A percentile compares a stretch with the other conserved stretches of the same genome.
Evolutionary conservation across 2,329 filamentous ascomycete genomes (phyloP).

Genomic region (Akanthomyces dipterigenus): DNA sequence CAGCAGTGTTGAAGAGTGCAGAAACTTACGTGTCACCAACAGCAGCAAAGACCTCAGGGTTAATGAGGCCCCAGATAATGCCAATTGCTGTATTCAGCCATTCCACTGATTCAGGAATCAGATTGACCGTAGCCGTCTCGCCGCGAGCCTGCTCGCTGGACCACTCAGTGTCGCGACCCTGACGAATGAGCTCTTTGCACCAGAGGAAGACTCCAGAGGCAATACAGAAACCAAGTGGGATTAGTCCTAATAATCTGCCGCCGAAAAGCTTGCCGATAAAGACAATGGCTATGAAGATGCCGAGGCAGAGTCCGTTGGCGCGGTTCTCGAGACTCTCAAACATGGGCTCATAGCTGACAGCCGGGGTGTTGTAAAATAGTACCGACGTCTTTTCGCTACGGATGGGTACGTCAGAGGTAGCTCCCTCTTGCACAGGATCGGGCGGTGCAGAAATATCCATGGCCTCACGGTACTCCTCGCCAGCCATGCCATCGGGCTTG

Average conservation of each 20-base stretch:
- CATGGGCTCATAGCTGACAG: conserved; percentile 84
- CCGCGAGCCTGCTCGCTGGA: conserved; percentile 78
- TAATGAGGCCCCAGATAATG: conserved; percentile 84
- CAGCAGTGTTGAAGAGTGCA: neutral
- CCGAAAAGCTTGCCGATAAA: conserved; percentile 75
- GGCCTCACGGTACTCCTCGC: conserved; percentile 72
- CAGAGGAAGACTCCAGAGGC: conserved; percentile 78
- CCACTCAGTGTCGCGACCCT: conserved; percentile 82
- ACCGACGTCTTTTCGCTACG: conserved; percentile 96
- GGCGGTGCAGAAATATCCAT: conserved; percentile 90
- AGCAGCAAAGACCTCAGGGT: conserved; percentile 89
- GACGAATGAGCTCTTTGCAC: conserved; percentile 79
- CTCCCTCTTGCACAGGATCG: conserved; percentile 72
- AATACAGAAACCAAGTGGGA: conserved; percentile 66
- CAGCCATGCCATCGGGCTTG: conserved; percentile 63
- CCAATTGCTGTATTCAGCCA: conserved; percentile 91
- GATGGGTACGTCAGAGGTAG: conserved; percentile 90
- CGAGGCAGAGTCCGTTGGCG: conserved; percentile 62
- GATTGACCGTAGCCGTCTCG: conserved; percentile 76
- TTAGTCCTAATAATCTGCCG: conserved; percentile 66
- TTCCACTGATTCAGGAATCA: conserved; percentile 87
- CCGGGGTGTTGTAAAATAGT: conserved; percentile 89
- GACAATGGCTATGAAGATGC: conserved; percentile 66
- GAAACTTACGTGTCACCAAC: conserved; percentile 68
- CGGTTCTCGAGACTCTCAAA: conserved; percentile 69